Percentiles rank a stretch among this genome's conserved stretches.
These are phyloP conservation scores for Diversispora epigaea DNA, from an alignment of 192 early-diverging fungal species.

Conservation along the genomic window DNA sequence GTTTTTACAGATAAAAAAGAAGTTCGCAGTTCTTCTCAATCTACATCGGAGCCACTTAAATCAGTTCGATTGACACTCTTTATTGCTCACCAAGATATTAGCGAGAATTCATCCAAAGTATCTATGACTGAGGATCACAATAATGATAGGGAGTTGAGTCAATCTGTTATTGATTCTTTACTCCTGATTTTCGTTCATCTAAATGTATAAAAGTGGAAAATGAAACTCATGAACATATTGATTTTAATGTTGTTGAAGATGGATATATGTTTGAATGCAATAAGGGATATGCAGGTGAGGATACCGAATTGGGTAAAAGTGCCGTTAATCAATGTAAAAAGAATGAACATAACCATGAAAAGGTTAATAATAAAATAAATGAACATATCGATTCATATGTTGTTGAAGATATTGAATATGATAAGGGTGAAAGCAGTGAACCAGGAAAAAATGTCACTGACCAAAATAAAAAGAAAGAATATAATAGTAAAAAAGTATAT, in stretches of 20 bases:
- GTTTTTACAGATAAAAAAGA: not conserved
- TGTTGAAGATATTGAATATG: too few species aligned
- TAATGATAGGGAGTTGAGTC: not conserved
- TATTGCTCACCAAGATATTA: not conserved
- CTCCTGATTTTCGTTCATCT: not conserved
- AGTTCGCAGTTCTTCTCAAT: not conserved
- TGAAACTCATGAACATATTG: not conserved
- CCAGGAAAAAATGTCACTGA: too few species aligned
- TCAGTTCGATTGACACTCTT: not conserved
- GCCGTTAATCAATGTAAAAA: not conserved
- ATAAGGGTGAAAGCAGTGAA: too few species aligned
- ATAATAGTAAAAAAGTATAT: not conserved
- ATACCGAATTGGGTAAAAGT: not conserved
- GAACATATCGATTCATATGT: too few species aligned
- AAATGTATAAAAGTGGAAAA: not conserved
- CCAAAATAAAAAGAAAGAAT: not conserved
- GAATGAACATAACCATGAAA: not conserved
- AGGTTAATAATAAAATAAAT: too few species aligned
- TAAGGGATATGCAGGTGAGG: not conserved
- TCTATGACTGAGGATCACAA: not conserved
- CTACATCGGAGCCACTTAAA: not conserved
- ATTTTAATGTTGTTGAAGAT: not conserved
- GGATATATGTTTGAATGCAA: not conserved
- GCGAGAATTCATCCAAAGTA: not conserved
- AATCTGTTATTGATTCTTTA: not conserved